Base-by-base conservation (phyloP, 2,329 filamentous ascomycete genomes). In the Alternaria tenuissima region DNA sequence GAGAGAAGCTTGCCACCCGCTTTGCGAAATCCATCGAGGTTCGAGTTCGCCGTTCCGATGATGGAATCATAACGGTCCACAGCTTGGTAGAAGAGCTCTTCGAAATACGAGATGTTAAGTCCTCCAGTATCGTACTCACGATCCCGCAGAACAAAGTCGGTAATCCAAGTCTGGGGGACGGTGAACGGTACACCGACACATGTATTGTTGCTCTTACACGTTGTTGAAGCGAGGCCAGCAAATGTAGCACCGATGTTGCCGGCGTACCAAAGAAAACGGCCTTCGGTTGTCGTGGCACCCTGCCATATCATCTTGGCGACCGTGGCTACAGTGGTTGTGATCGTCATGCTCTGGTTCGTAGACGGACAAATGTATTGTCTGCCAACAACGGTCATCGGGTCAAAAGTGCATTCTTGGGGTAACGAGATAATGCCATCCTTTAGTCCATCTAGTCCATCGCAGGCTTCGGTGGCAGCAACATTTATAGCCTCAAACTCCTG, bases 391-490 rank as follows among this genome's bases (percentile, higher is more conserved):
- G 39, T 52, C 0, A 11, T 43, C 20, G 67, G 62, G 11, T 71
- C 61, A 46, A 76, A 76, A 3, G 61, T 42, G 57, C 74, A 77
- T 0, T 36, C 30, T 5, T 61, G 57, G 1, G 72, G 68, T 22
- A 67, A 58, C 12, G 58, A 51, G 5, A 76, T 61, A 9, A 76
- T 60, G 5, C 67, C 66, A 72, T 86, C 38, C 60, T 71, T 3
- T 2, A 70, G 55, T 4, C 70, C 71, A 55, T 77, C 74, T 0
- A 69, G 48, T n/a, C 32, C 52, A 51, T 75, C 72, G 48, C 75
- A 77, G 7, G 59, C 57, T 14, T 66, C 64, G 4, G 71, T 47
- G 0, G 52, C 62, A 12, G 59, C 66, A 2, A 58, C 16, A 8
- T 51, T 57, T 38, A 75, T 62, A 20, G 60, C 66, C 7, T 69